Base-by-base conservation (phyloP, 2,329 filamentous ascomycete species). In the Fusarium solani-melongenae region DNA sequence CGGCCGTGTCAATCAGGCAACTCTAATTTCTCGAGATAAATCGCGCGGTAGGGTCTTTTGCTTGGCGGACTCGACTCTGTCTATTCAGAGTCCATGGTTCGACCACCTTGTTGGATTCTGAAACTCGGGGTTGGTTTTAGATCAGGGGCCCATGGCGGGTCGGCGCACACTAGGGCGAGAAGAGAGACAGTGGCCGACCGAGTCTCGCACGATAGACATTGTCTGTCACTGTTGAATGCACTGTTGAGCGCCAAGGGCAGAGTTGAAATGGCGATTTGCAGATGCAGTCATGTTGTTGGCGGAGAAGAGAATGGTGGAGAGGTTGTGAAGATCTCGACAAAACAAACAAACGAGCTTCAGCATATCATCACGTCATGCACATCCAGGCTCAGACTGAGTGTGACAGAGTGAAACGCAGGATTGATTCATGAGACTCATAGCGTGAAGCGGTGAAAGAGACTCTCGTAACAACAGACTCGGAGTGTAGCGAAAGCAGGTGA, bases 71-170 rank as follows among this genome's bases (percentile, higher is more conserved):
- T 70, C 22, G 58, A 55, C 39, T 36, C 27, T 62, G 55, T 63
- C 53, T 51, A 39, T 63, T n/a, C n/a, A 62, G 27, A 61, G 34
- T 41, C 33, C 39, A 55, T 57, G 73, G 49, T 72, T 77, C 58
- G 67, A 69, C 33, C 46, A 69, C 64, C 36, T 60, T 73, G 17
- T 72, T 41, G 36, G 49, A 27, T 31, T 77, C 76, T 77, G 76
- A 77, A 77, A 77, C 76, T 72, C 63, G 62, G 71, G 63, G 64
- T 67, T 27, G 27, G 72, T 67, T 74, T 74, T 64, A 66, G 51
- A 38, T 60, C 70, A 76, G 67, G 73, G 69, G 38, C 36, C 49
- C n/a, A 65, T 51, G 55, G 66, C 64, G 49, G 56, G 29, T 67
- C 62, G 62, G 66, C 64, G 56, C 41, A 46, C 38, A 57, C 46